These are phyloP conservation scores for Apiospora sp. DNA, from an alignment of 2,329 filamentous ascomycete genomes.

Conservation along the genomic window DNA sequence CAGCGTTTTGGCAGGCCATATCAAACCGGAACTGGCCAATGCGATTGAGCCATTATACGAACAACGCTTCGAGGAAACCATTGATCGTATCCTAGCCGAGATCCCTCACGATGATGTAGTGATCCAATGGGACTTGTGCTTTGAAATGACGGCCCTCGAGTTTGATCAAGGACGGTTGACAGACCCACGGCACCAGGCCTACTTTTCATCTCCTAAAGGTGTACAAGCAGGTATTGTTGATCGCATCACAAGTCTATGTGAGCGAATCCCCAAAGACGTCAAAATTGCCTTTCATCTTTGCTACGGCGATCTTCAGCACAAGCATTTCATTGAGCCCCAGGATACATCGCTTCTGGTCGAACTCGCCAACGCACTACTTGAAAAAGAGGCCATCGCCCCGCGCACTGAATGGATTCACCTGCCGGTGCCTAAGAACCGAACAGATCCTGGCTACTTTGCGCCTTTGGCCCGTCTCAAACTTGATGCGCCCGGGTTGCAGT, in stretches of 20 bases:
- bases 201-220: slow-evolving; percentile 31
- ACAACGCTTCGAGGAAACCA: slow-evolving; percentile 32
- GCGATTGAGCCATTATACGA: slow-evolving; percentile 37
- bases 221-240: slow-evolving; percentile 36
- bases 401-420: slow-evolving; percentile 38
- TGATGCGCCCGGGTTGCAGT: slow-evolving; percentile 29
- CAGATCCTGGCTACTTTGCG: slow-evolving; percentile 35
- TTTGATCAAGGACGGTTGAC: slow-evolving; percentile 32
- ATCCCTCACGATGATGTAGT: slow-evolving; percentile 36
- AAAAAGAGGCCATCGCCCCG: slow-evolving; percentile 30
- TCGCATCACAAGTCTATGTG: slow-evolving; percentile 32
- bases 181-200: slow-evolving; percentile 31
- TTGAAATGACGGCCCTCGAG: slow-evolving; percentile 37
- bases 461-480: slow-evolving; percentile 33
- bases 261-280: slow-evolving; percentile 32
- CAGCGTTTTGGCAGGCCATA: neutral
- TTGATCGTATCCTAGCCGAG: slow-evolving; percentile 31
- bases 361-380: slow-evolving; percentile 36
- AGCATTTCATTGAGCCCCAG: slow-evolving; percentile 34
- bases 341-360: slow-evolving; percentile 27
- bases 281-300: slow-evolving; percentile 39
- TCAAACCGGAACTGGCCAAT: slow-evolving; percentile 2
- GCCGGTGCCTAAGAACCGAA: slow-evolving; percentile 36
- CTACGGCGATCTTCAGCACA: slow-evolving; percentile 36
- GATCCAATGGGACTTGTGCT: slow-evolving; percentile 38